Conservation (phyloP, 805 yeast species). For the Candida silvicultrix region DNA sequence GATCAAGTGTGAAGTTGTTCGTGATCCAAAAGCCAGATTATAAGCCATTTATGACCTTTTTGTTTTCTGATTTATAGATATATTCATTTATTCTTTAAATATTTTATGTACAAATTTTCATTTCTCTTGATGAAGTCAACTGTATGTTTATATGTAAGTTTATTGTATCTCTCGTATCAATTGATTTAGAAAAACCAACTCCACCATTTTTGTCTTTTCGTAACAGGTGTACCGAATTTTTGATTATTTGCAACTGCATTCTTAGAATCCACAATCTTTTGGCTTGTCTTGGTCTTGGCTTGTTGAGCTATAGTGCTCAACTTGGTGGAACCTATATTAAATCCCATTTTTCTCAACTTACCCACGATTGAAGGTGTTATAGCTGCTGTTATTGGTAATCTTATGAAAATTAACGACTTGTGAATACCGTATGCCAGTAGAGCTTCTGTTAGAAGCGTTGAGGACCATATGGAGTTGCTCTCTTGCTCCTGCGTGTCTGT, state of each 20-base stretch:
- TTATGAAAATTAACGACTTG: conserved; percentile 74
- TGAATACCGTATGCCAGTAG: conserved; percentile 91
- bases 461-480: conserved; percentile 15
- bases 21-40: conserved; percentile 53
- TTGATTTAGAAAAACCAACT: conserved; percentile 43
- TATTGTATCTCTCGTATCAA: neutral
- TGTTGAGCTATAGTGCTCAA: conserved; percentile 34
- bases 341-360: conserved; percentile 68
- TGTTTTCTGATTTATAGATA: neutral
- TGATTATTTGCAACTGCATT: conserved; percentile 38
- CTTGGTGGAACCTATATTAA: conserved; percentile 55
- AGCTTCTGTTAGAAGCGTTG: conserved; percentile 70
- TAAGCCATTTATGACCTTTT: conserved; percentile 17
- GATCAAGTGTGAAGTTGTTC: conserved; percentile 80
- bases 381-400: conserved; percentile 89
- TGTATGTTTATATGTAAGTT: too few relatives aligned
- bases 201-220: conserved; percentile 49
- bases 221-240: conserved; percentile 48
- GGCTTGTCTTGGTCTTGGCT: conserved; percentile 25
- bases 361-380: conserved; percentile 77
- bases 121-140: too few relatives aligned
- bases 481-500: conserved; percentile 10
- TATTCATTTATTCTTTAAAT: too few relatives aligned
- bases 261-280: conserved; percentile 18
- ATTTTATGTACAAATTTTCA: neutral